Base-by-base conservation (phyloP, 2,329 filamentous ascomycete species). In the Fusarium secorum region DNA sequence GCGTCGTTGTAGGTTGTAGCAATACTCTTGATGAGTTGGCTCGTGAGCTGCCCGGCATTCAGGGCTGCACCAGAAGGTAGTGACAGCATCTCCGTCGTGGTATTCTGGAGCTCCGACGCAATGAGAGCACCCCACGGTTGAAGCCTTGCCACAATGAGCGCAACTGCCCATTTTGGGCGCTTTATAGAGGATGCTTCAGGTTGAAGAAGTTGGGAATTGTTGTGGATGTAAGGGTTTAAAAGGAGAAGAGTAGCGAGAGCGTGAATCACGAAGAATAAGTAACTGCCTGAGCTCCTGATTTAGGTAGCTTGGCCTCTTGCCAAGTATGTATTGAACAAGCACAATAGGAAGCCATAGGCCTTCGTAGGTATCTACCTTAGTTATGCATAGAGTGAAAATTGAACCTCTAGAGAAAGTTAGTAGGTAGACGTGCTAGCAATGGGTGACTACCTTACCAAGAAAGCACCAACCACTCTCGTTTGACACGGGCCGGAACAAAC, bases 91-190 rank as follows among this genome's bases (percentile, higher is more conserved):
- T 39, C 63, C 67, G 15, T 61, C 36, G 22, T n/a, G n/a, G 22
- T 73, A 71, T 42, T 66, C 64, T 26, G 64, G 67, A 24, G 54
- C 54, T 28, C 17, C 24, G 17, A 35, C 26, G 11, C 68, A 71
- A 20, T 49, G 42, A 8, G 24, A 28, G 30, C 67, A 71, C 20
- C 41, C 24, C 28, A 38, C 15, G 11, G 58, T 49, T 15, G 68
- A 68, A 28, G 45, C 26, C 28, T 30, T 36, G 9, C 51, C 59
- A 36, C 68, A 68, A 35, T 64, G 56, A 17, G 44, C 44, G 38
- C 68, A 71, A 24, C 15, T 32, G 20, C 24, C 28, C 62, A 70
- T 70, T 11, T 49, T 35, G 66, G 20, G 20, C 18, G 26, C 20
- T 14, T 10, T 26, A 18, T 15, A 17, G 17, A 35, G 33, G 14